Conservation (phyloP, 176 grass and related monocot species). For the Tillandsia fasciculata region DNA sequence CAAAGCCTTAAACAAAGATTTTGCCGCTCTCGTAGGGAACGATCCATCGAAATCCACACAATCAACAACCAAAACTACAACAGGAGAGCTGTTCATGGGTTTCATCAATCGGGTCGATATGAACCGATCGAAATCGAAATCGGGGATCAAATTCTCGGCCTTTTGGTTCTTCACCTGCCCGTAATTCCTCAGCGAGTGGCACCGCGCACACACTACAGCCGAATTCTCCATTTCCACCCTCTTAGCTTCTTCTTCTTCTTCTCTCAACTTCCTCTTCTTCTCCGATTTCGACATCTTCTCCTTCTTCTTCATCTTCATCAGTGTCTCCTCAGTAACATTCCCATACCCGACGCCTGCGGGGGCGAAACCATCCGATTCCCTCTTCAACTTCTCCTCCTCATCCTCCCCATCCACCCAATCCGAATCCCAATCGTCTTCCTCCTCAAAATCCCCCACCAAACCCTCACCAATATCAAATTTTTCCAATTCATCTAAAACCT, state of each 20-base stretch:
- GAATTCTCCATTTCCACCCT: constrained; percentile 34
- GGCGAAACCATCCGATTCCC: constrained; percentile 63
- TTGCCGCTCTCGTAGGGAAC: constrained; percentile 65
- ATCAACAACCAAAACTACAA: constrained; percentile 79
- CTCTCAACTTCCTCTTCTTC: constrained; percentile 45
- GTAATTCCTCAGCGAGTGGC: constrained; percentile 81
- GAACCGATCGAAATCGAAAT: constrained; percentile 87
- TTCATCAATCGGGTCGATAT: constrained; percentile 77
- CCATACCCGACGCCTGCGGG: constrained; percentile 69
- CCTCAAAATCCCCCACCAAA: constrained; percentile 31
- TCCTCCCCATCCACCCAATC: constrained; percentile 31
- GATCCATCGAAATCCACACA: constrained; percentile 90
- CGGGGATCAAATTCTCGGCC: constrained; percentile 77
- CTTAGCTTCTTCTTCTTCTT: constrained; percentile 50
- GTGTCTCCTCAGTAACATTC: constrained; percentile 55
- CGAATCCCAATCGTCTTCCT: constrained; percentile 31
- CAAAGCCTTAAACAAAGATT: constrained; percentile 68
- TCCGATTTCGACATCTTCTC: constrained; percentile 78
- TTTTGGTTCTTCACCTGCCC: constrained; percentile 87
- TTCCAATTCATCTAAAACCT: constrained; percentile 37
- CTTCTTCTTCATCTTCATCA: constrained; percentile 69
- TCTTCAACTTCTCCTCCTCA: constrained; percentile 55
- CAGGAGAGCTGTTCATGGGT: constrained; percentile 37
- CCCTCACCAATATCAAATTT: constrained; percentile 26
- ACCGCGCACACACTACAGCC: constrained; percentile 55